Conservation (phyloP, 73 alveolate genomes). For the Tetrahymena malaccensis region DNA sequence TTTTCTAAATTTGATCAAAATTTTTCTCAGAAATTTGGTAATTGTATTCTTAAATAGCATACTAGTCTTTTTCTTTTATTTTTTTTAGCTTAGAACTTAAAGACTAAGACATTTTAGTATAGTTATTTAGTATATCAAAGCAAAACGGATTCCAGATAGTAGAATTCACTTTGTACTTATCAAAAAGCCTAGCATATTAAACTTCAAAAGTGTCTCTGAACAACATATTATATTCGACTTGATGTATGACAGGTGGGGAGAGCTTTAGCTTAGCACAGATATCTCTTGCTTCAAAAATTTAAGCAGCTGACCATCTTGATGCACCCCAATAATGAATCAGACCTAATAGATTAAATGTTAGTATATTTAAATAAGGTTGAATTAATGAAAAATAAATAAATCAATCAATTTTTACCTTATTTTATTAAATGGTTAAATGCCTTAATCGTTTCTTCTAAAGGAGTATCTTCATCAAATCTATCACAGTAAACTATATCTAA, state of each 20-base stretch:
- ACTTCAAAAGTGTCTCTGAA: slow-evolving; percentile 78
- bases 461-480: slow-evolving; percentile 79
- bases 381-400: slow-evolving; percentile 40
- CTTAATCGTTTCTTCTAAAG: slow-evolving; percentile 79
- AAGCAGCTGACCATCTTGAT: slow-evolving; percentile 83
- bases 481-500: slow-evolving; percentile 86
- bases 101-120: slow-evolving; percentile 76
- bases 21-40: background rate
- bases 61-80: background rate
- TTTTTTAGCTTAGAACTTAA: slow-evolving; percentile 36
- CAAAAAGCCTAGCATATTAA: slow-evolving; percentile 71
- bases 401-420: slow-evolving; percentile 66
- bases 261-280: slow-evolving; percentile 58
- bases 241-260: slow-evolving; percentile 84
- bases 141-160: slow-evolving; percentile 87
- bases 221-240: slow-evolving; percentile 76
- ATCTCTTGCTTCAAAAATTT: slow-evolving; percentile 64
- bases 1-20: background rate
- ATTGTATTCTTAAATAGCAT: background rate
- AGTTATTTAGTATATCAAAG: slow-evolving; percentile 86
- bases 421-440: slow-evolving; percentile 84
- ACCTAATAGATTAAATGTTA: slow-evolving; percentile 26
- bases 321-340: slow-evolving; percentile 97
- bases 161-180: slow-evolving; percentile 61
- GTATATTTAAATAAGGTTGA: background rate